phyloP scores from a whole-genome alignment of 805 yeast species.

The Kurtzmaniella cleridarum region DNA sequence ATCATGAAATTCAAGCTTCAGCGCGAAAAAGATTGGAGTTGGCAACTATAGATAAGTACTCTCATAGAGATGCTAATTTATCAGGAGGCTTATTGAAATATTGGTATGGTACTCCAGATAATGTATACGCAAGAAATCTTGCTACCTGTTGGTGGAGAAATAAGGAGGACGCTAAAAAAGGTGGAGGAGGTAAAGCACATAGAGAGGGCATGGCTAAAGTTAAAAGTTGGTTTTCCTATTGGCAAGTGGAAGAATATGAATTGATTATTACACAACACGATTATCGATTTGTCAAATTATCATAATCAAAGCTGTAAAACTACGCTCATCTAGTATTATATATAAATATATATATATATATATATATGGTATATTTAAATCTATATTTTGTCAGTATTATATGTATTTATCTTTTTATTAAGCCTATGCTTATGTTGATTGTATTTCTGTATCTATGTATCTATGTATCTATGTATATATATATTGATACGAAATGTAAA shows the following conservation, averaged over 20 bases:
- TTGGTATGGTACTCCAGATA: slow-evolving; percentile 35
- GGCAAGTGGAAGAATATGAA: slow-evolving; percentile 32
- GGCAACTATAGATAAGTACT: slow-evolving; percentile 23
- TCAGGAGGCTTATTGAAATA: slow-evolving; percentile 35
- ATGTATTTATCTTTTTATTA: too few species aligned
- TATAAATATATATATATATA: too few species aligned
- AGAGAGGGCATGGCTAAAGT: slow-evolving; percentile 25
- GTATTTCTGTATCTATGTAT: too few species aligned
- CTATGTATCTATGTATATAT: too few species aligned
- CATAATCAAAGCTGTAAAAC: background rate
- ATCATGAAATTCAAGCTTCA: slow-evolving; percentile 18
- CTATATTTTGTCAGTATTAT: too few species aligned
- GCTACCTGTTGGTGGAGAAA: slow-evolving; percentile 37
- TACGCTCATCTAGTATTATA: too few species aligned
- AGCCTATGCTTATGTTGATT: too few species aligned
- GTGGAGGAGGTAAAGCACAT: slow-evolving; percentile 31
- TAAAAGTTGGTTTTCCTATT: slow-evolving; percentile 25
- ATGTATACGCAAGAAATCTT: slow-evolving; percentile 23
- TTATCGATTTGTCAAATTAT: background rate
- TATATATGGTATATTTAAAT: too few species aligned
- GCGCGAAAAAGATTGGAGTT: slow-evolving; percentile 19
- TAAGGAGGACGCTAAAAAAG: slow-evolving; percentile 21
- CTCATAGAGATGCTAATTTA: slow-evolving; percentile 30
- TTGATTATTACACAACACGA: slow-evolving; percentile 7
- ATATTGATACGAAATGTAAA: too few species aligned